Evolutionary conservation across 139 green algal genomes (phyloP), one percentile per base, ranked within the genome.

Genomic region (Picochlorum sp.): DNA sequence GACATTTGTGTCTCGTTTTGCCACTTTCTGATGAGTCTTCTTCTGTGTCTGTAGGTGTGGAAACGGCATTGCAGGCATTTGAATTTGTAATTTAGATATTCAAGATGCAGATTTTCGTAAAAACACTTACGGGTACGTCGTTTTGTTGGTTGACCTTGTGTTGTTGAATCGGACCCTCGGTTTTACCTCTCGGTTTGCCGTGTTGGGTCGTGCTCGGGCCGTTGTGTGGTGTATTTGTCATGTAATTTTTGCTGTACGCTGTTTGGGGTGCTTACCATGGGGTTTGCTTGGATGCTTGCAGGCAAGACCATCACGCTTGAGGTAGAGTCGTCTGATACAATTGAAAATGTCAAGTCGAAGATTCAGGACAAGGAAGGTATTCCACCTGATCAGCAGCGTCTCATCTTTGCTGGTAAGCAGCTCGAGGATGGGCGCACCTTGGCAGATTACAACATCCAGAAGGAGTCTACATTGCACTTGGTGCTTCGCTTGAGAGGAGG

Each of bases 301-400:
- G 89, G 89, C 56, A 96, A 94, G 88, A 96, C 90, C 60, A 95
- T 96, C 78, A 95, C 89, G 18, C 79, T 96, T 1, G 89, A 95
- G 74, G 88, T 96, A 65, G 86, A 92, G 77, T 79, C 69, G 44
- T 72, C 49, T 20, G 83, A 92, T 71, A 92, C 85, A n/a, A 92
- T 92, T 26, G 85, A 96, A 61, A 95, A 93, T 68, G 90, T 97
- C 34, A 97, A 97, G 85, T 69, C 74, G 26, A 96, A 97, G 79
- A 97, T 97, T 61, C 85, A 92, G 80, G 86, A 91, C 75, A 91
- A 92, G 76, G 86, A 91, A 69, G 84, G 89, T 56, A 95, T 98
- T 66, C 92, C 92, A 18, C 90, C 89, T 47, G 92, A 98, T 79
- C 90, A 97, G 86, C 92, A 98, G 84, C 86, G 92, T 61, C 83